Evolutionary conservation across 441 rosid species (phyloP).

Genomic region (Mallotus repandus): DNA sequence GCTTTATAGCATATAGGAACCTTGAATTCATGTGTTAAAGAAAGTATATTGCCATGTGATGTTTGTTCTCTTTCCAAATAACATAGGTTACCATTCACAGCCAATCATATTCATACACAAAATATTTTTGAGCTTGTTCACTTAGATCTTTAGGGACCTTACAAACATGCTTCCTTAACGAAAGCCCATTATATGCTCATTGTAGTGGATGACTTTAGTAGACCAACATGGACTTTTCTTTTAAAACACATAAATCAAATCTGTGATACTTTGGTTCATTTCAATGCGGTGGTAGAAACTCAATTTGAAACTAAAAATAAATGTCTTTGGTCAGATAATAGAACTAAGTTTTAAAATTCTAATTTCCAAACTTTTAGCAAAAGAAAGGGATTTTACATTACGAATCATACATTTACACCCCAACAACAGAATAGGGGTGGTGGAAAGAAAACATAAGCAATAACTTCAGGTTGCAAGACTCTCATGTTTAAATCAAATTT

Average conservation of each 20-base stretch:
- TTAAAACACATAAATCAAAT: too few species aligned
- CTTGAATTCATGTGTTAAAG: too few species aligned
- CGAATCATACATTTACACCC: neutral
- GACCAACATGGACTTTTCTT: neutral
- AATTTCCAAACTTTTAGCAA: neutral
- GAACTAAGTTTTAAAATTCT: neutral
- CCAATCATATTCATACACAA: too few species aligned
- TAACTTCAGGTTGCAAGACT: neutral
- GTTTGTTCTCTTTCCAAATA: too few species aligned
- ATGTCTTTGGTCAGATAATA: neutral
- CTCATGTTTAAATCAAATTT: neutral
- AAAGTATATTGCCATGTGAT: too few species aligned
- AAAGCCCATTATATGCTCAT: neutral
- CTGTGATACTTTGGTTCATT: too few species aligned
- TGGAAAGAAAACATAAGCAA: conserved; percentile 6
- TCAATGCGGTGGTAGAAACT: neutral
- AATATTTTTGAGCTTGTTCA: too few species aligned
- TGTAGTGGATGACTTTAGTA: neutral
- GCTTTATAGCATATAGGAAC: too few species aligned
- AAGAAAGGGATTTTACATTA: neutral
- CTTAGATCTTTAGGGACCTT: too few species aligned
- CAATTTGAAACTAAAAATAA: neutral
- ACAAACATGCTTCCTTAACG: too few species aligned
- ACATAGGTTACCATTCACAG: too few species aligned
- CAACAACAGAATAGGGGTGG: conserved; percentile 2